Base-by-base conservation (phyloP, 2,329 filamentous ascomycete genomes). In the Alternaria consortialis region DNA sequence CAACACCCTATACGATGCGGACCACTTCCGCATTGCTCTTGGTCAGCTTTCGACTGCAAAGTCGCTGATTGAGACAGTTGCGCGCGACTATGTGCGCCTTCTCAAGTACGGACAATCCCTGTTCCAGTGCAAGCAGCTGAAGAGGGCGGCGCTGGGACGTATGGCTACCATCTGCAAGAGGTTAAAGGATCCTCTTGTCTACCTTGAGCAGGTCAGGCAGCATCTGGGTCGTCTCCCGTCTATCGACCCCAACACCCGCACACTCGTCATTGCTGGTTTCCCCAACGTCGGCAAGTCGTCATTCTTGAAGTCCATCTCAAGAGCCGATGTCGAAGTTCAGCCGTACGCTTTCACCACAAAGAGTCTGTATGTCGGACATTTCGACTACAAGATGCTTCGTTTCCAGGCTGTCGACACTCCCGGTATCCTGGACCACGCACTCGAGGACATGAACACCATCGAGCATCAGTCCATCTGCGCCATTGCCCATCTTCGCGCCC, bases 381-480 rank as follows among this genome's bases (percentile, higher is more conserved):
- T 98, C 78, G 95, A 98, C 83, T 97, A 97, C 86, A 97, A 97
- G 82, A 95, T 94, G 82, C 93, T 69, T 40, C 87, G 92, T 64
- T 93, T 93, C 82, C 91, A 94, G 83, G 94, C 93, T 29, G 97
- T 99, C 71, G 95, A 99, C 81, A 99, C 95, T 11, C 94, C 94
- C n/a, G 95, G 95, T 85, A 97, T 99, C 70, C 84, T 99, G 63
- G 95, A 99, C 73, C 95, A 99, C 79, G 94, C 94, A 36, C 88
- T 99, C 8, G 95, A 98, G 82, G 95, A 98, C 83, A 99, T 98
- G 95, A 77, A 97, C 83, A 98, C 95, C 4, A 99, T 99, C 77
- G 95, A 99, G 82, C 98, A 98, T 93, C 95, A 98, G 84, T 91
- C 91, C 64, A 97, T 99, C 70, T 98, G 94, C 17, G 95, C 96